Percentiles rank a stretch among this genome's conserved stretches.
phyloP scores from a whole-genome alignment of 1,284 basidiomycete genomes.

The Rhizoctonia solani region DNA sequence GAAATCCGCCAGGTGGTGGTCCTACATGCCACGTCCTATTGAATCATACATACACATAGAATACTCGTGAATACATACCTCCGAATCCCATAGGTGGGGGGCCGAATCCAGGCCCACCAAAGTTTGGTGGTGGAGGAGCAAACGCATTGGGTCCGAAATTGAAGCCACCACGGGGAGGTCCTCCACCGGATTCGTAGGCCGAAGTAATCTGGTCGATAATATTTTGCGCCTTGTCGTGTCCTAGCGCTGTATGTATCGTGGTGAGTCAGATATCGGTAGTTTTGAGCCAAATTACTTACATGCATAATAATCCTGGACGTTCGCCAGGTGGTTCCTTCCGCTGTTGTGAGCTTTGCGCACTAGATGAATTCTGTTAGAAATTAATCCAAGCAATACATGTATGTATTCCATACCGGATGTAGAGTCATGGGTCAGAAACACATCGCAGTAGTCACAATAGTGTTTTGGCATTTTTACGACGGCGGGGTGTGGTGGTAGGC shows the following conservation, averaged over 20 bases:
- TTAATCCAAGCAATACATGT: slow-evolving; percentile 36
- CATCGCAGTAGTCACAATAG: slow-evolving; percentile 88
- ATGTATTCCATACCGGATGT: slow-evolving; percentile 64
- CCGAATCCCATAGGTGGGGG: slow-evolving; percentile 54
- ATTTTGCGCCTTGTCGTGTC: slow-evolving; percentile 93
- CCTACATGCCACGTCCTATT: slow-evolving; percentile 25
- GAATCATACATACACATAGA: background rate
- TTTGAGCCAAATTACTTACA: slow-evolving; percentile 58
- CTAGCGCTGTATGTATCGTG: slow-evolving; percentile 64
- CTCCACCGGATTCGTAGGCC: slow-evolving; percentile 82
- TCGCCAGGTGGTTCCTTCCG: slow-evolving; percentile 93
- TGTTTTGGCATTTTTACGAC: slow-evolving; percentile 46
- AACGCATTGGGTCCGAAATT: slow-evolving; percentile 77
- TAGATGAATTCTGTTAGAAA: slow-evolving; percentile 46
- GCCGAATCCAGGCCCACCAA: slow-evolving; percentile 56
- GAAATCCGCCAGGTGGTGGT: slow-evolving; percentile 41
- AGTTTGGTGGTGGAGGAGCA: slow-evolving; percentile 42
- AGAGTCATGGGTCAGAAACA: slow-evolving; percentile 87
- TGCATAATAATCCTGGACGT: slow-evolving; percentile 97
- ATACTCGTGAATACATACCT: background rate
- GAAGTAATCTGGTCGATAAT: slow-evolving; percentile 96
- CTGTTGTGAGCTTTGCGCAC: slow-evolving; percentile 98
- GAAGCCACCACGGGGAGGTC: slow-evolving; percentile 82
- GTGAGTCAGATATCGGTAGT: background rate
- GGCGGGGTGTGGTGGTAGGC: slow-evolving; percentile 18